These are phyloP conservation scores for Aureobasidium namibiae DNA, from an alignment of 2,329 filamentous ascomycete genomes.

Conservation along the genomic window DNA sequence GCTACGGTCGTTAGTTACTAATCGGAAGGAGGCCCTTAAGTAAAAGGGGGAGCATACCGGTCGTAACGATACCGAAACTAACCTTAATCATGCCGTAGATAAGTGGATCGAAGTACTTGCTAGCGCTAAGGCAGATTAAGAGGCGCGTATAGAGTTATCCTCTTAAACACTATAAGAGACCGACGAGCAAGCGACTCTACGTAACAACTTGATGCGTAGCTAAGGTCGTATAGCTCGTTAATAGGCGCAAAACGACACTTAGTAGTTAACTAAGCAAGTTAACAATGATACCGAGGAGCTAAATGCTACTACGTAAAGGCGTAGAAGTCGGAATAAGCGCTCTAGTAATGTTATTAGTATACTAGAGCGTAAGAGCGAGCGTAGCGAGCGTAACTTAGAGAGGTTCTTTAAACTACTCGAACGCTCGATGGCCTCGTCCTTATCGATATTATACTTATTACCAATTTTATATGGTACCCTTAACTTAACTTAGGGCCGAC, in stretches of 20 bases:
- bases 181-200: not conserved
- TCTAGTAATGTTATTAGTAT: not conserved
- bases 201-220: not conserved
- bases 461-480: too few species aligned
- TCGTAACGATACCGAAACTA: not conserved
- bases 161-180: not conserved
- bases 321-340: not conserved
- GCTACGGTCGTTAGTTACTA: too few species aligned
- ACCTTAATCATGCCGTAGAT: not conserved
- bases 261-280: not conserved
- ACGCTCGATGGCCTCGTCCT: not conserved
- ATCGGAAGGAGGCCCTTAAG: too few species aligned
- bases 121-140: too few species aligned
- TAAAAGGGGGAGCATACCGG: not conserved
- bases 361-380: too few species aligned
- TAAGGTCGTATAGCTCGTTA: not conserved
- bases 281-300: not conserved
- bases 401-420: not conserved
- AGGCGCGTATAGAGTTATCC: not conserved
- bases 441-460: not conserved
- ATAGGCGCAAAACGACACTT: not conserved
- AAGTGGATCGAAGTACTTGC: not conserved
- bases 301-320: not conserved
- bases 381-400: too few species aligned
- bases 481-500: too few species aligned